phyloP scores from a whole-genome alignment of 2,329 filamentous ascomycete genomes.

The Nakataea oryzae region DNA sequence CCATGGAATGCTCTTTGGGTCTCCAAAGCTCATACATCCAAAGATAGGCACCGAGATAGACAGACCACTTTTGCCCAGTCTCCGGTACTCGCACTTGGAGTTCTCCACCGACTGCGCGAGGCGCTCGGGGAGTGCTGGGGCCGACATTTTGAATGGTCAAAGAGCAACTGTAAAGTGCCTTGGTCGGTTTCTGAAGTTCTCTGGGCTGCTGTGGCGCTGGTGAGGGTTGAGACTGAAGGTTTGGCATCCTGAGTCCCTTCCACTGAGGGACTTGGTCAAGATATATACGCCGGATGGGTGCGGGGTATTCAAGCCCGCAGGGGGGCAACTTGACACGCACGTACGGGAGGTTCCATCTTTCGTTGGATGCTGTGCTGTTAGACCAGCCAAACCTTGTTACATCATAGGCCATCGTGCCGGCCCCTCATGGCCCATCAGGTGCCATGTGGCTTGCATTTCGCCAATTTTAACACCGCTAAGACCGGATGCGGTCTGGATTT shows the following conservation, averaged over 20 bases:
- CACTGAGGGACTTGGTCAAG: not conserved
- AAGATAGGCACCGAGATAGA: slow-evolving; percentile 53
- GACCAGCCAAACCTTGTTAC: not conserved
- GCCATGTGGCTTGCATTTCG: not conserved
- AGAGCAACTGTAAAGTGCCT: not conserved
- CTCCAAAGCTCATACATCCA: slow-evolving; percentile 54
- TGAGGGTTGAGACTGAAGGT: not conserved
- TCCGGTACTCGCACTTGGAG: slow-evolving; percentile 36
- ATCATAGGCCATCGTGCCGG: not conserved
- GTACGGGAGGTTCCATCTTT: no score
- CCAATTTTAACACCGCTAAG: not conserved
- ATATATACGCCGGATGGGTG: not conserved
- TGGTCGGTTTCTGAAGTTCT: not conserved
- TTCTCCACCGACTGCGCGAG: slow-evolving; percentile 24
- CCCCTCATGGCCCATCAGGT: not conserved
- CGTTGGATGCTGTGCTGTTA: not conserved
- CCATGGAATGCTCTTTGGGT: slow-evolving; percentile 39
- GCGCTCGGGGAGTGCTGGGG: slow-evolving; percentile 6
- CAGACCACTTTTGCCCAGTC: slow-evolving; percentile 51
- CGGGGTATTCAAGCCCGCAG: no score
- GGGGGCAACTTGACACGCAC: no score
- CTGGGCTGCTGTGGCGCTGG: not conserved
- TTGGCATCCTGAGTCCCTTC: not conserved
- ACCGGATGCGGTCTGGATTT: no score
- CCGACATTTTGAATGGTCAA: slow-evolving; percentile 1